Conservation (phyloP, 495 filamentous ascomycete genomes). For the Tirmania nivea region DNA sequence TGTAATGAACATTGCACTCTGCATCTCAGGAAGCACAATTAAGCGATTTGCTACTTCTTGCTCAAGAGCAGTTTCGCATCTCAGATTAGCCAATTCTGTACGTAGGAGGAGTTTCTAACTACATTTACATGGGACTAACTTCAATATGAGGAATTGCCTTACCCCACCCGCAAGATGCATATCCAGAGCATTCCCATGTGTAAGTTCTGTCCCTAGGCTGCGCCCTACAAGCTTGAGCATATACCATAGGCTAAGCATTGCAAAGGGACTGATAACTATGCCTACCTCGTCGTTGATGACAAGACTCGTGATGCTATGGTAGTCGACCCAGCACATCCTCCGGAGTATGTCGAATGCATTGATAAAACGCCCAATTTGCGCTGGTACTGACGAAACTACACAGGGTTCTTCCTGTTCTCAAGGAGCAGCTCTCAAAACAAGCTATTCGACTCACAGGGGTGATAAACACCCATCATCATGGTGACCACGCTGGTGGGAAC, state of each 20-base stretch:
- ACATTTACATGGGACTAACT: not conserved
- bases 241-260: slow-evolving; percentile 19
- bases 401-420: slow-evolving; percentile 38
- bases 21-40: not conserved
- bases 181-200: slow-evolving; percentile 97
- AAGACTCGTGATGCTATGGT: slow-evolving; percentile 80
- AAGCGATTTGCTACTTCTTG: not conserved
- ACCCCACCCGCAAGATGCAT: slow-evolving; percentile 47
- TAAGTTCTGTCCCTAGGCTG: slow-evolving; percentile 27
- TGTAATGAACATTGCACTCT: not conserved
- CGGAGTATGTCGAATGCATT: slow-evolving; percentile 40
- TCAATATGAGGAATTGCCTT: not conserved
- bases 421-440: slow-evolving; percentile 44
- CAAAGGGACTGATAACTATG: slow-evolving; percentile 84
- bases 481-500: slow-evolving; percentile 91
- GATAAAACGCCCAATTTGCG: too few relatives aligned
- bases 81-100: not conserved
- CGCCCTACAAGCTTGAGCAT: not conserved
- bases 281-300: slow-evolving; percentile 84
- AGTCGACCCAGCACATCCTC: slow-evolving; percentile 80
- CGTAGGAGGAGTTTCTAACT: not conserved
- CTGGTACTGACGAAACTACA: not conserved
- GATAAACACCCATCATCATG: slow-evolving; percentile 85
- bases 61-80: not conserved
- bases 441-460: slow-evolving; percentile 70